Evolutionary conservation across 192 early-diverging fungal genomes (phyloP).

Genomic region (Podochytrium sp.): DNA sequence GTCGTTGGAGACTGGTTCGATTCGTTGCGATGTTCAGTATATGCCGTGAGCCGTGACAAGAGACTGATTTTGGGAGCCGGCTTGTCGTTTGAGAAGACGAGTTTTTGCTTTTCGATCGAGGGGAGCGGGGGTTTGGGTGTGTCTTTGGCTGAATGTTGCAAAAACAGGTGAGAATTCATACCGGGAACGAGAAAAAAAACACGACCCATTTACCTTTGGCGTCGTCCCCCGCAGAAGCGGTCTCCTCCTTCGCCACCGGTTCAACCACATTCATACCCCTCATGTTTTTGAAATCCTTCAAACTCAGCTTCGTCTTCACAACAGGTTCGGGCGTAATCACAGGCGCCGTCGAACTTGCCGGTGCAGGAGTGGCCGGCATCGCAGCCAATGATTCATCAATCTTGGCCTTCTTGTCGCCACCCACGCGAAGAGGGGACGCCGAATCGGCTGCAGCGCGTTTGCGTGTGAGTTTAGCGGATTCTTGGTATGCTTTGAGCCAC

Average conservation of each 20-base stretch:
- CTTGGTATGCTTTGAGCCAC: slow-evolving; percentile 7
- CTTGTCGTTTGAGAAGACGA: slow-evolving; percentile 2
- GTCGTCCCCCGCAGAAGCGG: too few species aligned
- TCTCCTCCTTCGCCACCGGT: not conserved
- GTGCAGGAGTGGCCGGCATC: not conserved
- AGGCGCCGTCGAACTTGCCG: not conserved
- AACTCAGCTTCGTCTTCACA: slow-evolving; percentile 12
- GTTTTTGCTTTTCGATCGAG: not conserved
- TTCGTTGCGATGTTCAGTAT: too few species aligned
- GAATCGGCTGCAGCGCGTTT: not conserved
- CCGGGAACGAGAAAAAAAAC: too few species aligned
- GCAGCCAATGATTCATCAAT: not conserved
- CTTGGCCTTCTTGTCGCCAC: not conserved
- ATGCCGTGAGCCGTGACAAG: not conserved
- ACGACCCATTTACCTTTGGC: too few species aligned
- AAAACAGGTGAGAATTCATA: too few species aligned
- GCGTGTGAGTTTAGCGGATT: not conserved
- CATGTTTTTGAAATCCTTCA: slow-evolving; percentile 6
- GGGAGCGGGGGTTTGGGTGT: not conserved
- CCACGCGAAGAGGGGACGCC: not conserved
- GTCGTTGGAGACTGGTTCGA: too few species aligned
- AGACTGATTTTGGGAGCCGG: not conserved
- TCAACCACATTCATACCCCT: not conserved
- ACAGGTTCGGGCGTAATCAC: not conserved
- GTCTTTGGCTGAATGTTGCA: too few species aligned